Conservation (phyloP, 2,329 filamentous ascomycete species). For the Trichoderma asperellum region DNA sequence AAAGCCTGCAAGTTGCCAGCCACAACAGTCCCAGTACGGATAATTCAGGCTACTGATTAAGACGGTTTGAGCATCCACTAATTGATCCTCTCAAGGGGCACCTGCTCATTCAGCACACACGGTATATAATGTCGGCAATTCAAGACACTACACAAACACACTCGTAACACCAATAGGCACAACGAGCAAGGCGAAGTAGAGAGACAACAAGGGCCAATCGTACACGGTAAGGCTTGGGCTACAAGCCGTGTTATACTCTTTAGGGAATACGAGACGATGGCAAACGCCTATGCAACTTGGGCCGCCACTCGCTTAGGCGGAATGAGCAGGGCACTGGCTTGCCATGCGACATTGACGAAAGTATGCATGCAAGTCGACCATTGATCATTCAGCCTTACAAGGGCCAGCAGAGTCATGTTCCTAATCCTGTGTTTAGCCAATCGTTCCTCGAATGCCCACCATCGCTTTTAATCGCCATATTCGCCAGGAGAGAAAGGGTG, state of each 20-base stretch:
- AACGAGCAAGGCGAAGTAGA: neutral
- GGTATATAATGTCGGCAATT: constrained; percentile 22
- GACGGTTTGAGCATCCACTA: constrained; percentile 20
- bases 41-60: constrained; percentile 15
- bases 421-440: constrained; percentile 4
- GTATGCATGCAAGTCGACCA: neutral
- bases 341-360: neutral
- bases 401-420: neutral
- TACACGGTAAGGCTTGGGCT: neutral
- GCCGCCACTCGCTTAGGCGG: constrained; percentile 2
- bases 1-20: neutral
- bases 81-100: constrained; percentile 3
- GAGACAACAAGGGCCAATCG: neutral
- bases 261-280: neutral
- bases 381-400: constrained; percentile 16
- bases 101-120: constrained; percentile 11
- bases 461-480: constrained; percentile 6
- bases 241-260: neutral
- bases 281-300: constrained; percentile 2
- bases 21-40: constrained; percentile 6
- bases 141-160: neutral
- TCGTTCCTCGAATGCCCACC: neutral
- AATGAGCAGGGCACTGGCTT: constrained; percentile 1
- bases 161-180: neutral
- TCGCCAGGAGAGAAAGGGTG: constrained; percentile 1